These are phyloP conservation scores for Skeletonema menzelii DNA, from an alignment of 108 stramenopile species.

Conservation along the genomic window DNA sequence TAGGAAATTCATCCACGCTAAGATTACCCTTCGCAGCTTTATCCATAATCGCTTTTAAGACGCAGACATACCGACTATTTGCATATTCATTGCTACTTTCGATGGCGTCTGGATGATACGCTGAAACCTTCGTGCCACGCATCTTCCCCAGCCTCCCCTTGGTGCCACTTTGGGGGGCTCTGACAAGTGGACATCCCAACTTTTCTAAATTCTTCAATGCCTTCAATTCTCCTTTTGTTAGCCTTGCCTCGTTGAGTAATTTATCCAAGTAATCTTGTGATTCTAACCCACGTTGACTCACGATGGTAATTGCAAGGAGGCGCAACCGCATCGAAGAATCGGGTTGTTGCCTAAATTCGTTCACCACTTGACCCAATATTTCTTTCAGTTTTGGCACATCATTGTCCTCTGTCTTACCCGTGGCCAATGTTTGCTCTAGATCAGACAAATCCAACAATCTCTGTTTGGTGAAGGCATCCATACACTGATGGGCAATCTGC, in stretches of 20 bases:
- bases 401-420: slow-evolving; percentile 89
- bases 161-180: not conserved
- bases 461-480: slow-evolving; percentile 78
- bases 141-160: slow-evolving; percentile 16
- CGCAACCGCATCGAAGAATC: slow-evolving; percentile 71
- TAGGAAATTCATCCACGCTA: slow-evolving; percentile 86
- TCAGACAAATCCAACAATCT: slow-evolving; percentile 79
- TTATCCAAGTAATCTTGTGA: slow-evolving; percentile 57
- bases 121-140: slow-evolving; percentile 17
- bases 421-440: slow-evolving; percentile 94
- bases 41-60: slow-evolving; percentile 72
- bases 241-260: slow-evolving; percentile 72
- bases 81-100: slow-evolving; percentile 81
- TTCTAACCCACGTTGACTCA: slow-evolving; percentile 77
- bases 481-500: slow-evolving; percentile 91
- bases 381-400: slow-evolving; percentile 59
- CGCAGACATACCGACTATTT: slow-evolving; percentile 78
- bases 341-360: slow-evolving; percentile 47
- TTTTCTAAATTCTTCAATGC: slow-evolving; percentile 65
- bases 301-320: slow-evolving; percentile 82
- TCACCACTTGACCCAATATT: slow-evolving; percentile 66
- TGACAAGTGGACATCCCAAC: slow-evolving; percentile 70
- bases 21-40: slow-evolving; percentile 62
- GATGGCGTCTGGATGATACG: slow-evolving; percentile 3
- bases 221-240: slow-evolving; percentile 47